A percentile compares a stretch with the other conserved stretches of the same genome.
Conservation (phyloP, 305 asterid genomes). For the Solanum chacoense region DNA sequence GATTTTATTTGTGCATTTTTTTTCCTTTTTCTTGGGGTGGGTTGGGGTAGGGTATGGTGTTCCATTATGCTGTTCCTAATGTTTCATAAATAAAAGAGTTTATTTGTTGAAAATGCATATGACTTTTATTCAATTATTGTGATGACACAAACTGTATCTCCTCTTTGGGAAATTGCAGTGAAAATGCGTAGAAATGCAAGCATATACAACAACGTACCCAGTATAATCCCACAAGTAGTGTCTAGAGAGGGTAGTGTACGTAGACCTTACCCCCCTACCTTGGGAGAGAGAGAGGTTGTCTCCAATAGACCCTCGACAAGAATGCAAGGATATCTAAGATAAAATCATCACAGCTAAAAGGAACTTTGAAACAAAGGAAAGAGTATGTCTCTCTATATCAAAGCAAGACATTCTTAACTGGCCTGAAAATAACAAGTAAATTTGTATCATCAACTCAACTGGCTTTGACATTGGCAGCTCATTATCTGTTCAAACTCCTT, state of each 20-base stretch:
- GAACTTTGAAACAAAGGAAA: constrained; percentile 45
- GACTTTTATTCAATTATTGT: not conserved
- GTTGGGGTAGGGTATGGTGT: not conserved
- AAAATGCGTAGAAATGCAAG: not conserved
- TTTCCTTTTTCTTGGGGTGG: not conserved
- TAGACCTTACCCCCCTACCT: not conserved
- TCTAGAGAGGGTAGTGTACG: not conserved
- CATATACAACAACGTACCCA: not conserved
- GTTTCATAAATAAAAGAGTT: not conserved
- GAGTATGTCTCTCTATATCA: constrained; percentile 33
- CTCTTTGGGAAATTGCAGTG: not conserved
- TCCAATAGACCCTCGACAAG: not conserved
- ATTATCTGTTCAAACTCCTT: not conserved
- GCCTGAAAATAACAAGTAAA: constrained; percentile 50
- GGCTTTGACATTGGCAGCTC: not conserved
- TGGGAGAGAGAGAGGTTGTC: not conserved
- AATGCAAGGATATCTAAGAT: not conserved
- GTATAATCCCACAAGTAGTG: no score
- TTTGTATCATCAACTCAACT: not conserved
- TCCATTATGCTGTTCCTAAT: not conserved
- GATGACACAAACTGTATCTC: not conserved
- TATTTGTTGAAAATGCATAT: not conserved
- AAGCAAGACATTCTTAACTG: constrained; percentile 68
- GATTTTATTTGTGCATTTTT: not conserved
- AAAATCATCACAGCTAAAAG: constrained; percentile 23